Evolutionary conservation across 176 grass and related monocot species (phyloP).

Genomic region (Carex kokanica): DNA sequence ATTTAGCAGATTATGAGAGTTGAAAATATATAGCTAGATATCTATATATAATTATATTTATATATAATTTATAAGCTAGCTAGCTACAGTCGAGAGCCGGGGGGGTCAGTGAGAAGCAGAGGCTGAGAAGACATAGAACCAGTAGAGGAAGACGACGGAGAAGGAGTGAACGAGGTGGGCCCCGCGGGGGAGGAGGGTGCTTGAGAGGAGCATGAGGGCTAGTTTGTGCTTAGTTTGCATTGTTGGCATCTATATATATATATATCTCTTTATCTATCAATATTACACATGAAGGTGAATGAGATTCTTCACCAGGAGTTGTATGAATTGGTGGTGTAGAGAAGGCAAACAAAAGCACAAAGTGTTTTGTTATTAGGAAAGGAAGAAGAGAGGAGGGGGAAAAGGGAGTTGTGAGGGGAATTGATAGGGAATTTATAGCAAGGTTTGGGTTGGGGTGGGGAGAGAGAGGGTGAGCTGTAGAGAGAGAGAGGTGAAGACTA

Average conservation of each 20-base stretch:
- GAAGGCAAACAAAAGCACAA: background rate
- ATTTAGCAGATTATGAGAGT: background rate
- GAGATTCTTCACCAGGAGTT: too few species aligned
- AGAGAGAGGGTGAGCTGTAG: constrained; percentile 1
- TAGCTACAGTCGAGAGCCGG: background rate
- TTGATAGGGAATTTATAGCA: constrained; percentile 63
- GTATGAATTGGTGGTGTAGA: too few species aligned
- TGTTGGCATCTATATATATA: constrained; percentile 34
- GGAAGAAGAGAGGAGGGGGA: constrained; percentile 35
- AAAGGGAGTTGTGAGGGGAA: constrained; percentile 59
- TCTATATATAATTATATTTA: background rate
- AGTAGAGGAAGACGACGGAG: constrained; percentile 88
- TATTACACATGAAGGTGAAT: constrained; percentile 3
- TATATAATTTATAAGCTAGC: background rate
- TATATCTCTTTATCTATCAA: constrained; percentile 14
- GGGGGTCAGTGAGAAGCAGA: constrained; percentile 5
- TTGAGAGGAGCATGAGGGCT: constrained; percentile 59
- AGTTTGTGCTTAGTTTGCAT: constrained; percentile 49
- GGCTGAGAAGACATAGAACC: constrained; percentile 86
- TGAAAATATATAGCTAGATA: constrained; percentile 8
- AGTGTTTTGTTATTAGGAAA: background rate
- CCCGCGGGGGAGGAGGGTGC: constrained; percentile 50
- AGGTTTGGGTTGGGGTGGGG: background rate
- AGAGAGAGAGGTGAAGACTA: constrained; percentile 19
- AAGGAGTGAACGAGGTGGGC: constrained; percentile 87